Evolutionary conservation across 1,284 basidiomycete species (phyloP), one percentile per base, ranked within the genome.

Genomic region (Termitomyces sp.): DNA sequence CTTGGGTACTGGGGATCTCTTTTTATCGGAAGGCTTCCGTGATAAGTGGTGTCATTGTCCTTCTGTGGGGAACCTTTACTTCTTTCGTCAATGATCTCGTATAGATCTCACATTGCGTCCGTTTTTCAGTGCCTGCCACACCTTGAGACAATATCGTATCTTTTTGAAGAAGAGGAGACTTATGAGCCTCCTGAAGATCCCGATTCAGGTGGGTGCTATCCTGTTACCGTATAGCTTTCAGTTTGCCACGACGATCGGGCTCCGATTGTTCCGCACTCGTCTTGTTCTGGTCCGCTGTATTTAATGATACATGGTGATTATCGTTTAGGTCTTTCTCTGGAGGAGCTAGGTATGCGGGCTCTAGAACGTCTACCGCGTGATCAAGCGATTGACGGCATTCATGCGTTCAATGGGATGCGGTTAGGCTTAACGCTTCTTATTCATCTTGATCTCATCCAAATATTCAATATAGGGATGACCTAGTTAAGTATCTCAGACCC

Each of bases 131-230:
- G 87, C 64, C 63, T 79, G 6, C 70, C 76, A 0, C 72, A 72
- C 3, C 68, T 90, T 34, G 65, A 76, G 59, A 64, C 65, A 9
- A 68, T 78, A 58, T 72, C 77, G 14, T 90, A 76, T 65, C 72
- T 91, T 21, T 66, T 88, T n/a, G 76, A 85, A 55, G 85, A 86
- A 63, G 88, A 91, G 60, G 87, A 88, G 41, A 88, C 84, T 0
- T 91, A 88, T 57, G 85, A 89, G 63, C 87, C 85, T 0, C 88
- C 88, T 2, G 81, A 87, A 62, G 89, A 91, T 65, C 88, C 88
- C 13, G 88, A 91, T 64, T 88, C 83, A 57, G 81, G 88, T 82
- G 33, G 24, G 46, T 49, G 46, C 35, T 28, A 31, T 30, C 35
- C 19, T 37, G 21, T 24, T 31, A 34, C 24, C 21, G 5, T 52